Percentiles rank a stretch among this genome's conserved stretches.
These are phyloP conservation scores for Extremus antarcticus DNA, from an alignment of 495 filamentous ascomycete genomes.

Conservation along the genomic window DNA sequence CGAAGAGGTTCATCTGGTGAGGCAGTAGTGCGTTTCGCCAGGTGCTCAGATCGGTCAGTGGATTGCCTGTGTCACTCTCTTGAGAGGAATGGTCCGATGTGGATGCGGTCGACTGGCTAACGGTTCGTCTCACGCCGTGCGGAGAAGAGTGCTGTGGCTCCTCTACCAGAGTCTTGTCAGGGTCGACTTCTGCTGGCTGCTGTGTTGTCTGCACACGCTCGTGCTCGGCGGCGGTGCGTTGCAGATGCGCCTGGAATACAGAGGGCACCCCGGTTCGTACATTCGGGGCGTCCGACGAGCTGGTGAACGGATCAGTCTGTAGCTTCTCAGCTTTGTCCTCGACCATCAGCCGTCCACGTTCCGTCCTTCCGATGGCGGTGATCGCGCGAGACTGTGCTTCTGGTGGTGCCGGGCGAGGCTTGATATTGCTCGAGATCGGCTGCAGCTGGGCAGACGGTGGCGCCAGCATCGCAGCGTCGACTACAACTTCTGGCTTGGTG, in stretches of 20 bases:
- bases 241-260: constrained; percentile 5
- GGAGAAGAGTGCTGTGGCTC: not conserved
- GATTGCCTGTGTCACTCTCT: not conserved
- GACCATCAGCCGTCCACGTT: not conserved
- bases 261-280: not conserved
- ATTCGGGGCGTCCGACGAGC: constrained; percentile 1
- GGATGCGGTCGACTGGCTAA: not conserved
- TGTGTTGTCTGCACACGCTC: not conserved
- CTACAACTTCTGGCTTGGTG: not conserved
- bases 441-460: constrained; percentile 6
- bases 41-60: constrained; percentile 2
- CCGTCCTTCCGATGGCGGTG: constrained; percentile 1
- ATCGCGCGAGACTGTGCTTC: constrained; percentile 7
- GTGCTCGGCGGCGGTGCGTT: not conserved
- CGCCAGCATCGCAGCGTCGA: not conserved
- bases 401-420: constrained; percentile 10
- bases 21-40: constrained; percentile 11
- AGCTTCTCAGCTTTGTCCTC: not conserved
- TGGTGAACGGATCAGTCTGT: constrained; percentile 8
- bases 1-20: constrained; percentile 19
- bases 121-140: not conserved
- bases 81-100: not conserved
- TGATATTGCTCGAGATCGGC: constrained; percentile 9
- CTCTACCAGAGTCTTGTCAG: constrained; percentile 16
- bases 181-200: constrained; percentile 3